These are phyloP conservation scores for Lepidium africanum DNA, from an alignment of 345 rosid species.

Conservation along the genomic window DNA sequence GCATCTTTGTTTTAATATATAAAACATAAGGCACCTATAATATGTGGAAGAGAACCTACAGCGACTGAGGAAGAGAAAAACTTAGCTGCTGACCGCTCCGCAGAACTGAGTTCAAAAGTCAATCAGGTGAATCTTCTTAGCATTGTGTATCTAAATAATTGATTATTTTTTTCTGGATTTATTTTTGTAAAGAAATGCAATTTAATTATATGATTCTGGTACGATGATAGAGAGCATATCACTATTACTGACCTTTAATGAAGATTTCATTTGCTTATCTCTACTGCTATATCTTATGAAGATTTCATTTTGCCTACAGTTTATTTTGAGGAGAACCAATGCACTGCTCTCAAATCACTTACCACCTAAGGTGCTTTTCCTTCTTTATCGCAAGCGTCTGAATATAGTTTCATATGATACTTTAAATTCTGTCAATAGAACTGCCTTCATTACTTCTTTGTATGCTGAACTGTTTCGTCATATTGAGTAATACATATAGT, in stretches of 20 bases:
- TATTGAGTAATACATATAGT: background rate
- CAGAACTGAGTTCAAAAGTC: conserved; percentile 88
- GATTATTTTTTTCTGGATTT: background rate
- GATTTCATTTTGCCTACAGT: conserved; percentile 44
- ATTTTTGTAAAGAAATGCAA: background rate
- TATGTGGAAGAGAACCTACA: conserved; percentile 97
- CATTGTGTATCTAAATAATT: conserved; percentile 1
- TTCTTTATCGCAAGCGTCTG: background rate
- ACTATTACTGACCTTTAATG: background rate
- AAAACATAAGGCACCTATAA: conserved; percentile 65
- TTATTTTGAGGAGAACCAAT: conserved; percentile 93
- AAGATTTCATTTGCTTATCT: background rate
- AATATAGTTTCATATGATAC: background rate
- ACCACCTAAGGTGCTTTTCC: conserved; percentile 80
- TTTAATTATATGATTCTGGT: conserved; percentile 10
- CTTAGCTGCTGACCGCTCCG: conserved; percentile 72
- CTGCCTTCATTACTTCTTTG: background rate
- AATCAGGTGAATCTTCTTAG: conserved; percentile 63
- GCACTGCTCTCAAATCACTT: conserved; percentile 90
- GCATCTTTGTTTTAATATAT: conserved; percentile 6
- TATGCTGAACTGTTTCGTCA: background rate
- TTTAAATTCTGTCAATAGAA: background rate
- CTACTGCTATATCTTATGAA: conserved; percentile 1
- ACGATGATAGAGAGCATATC: background rate
- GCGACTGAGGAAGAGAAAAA: conserved; percentile 77